Percentiles rank a stretch among this genome's conserved stretches.
Conservation (phyloP, 352 stramenopile genomes). For the Globisporangium echinulatum region DNA sequence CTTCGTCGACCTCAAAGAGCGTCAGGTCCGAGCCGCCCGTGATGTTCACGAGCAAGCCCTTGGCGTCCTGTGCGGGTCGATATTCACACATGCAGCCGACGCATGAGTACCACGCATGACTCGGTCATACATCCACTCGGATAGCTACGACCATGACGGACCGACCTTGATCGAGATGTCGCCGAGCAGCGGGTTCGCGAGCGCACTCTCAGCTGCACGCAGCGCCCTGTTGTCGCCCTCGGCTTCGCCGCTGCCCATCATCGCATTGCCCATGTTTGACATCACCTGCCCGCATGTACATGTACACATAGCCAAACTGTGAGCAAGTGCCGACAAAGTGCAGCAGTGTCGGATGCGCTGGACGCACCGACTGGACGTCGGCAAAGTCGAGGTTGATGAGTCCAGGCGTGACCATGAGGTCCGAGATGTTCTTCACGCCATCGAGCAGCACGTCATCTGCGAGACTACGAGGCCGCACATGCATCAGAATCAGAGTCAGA, state of each 20-base stretch:
- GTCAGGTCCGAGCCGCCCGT: constrained; percentile 91
- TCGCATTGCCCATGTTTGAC: constrained; percentile 84
- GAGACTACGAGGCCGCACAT: constrained; percentile 28
- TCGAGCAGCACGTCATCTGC: constrained; percentile 82
- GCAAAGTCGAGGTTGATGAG: constrained; percentile 87
- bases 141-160: no score
- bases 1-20: constrained; percentile 89
- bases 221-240: constrained; percentile 86
- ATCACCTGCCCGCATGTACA: constrained; percentile 43
- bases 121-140: no score
- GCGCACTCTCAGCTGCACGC: constrained; percentile 72
- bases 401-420: constrained; percentile 85
- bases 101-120: neutral
- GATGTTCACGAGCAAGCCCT: constrained; percentile 95
- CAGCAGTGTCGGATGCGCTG: neutral
- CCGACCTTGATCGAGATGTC: constrained; percentile 84
- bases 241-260: constrained; percentile 90
- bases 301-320: neutral
- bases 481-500: neutral
- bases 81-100: no score
- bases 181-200: constrained; percentile 84
- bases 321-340: neutral
- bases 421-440: constrained; percentile 85
- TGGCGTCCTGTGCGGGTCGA: constrained; percentile 46
- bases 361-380: constrained; percentile 71